phyloP scores from a whole-genome alignment of 2,329 filamentous ascomycete species.

The Microcyclospora pomicola region DNA sequence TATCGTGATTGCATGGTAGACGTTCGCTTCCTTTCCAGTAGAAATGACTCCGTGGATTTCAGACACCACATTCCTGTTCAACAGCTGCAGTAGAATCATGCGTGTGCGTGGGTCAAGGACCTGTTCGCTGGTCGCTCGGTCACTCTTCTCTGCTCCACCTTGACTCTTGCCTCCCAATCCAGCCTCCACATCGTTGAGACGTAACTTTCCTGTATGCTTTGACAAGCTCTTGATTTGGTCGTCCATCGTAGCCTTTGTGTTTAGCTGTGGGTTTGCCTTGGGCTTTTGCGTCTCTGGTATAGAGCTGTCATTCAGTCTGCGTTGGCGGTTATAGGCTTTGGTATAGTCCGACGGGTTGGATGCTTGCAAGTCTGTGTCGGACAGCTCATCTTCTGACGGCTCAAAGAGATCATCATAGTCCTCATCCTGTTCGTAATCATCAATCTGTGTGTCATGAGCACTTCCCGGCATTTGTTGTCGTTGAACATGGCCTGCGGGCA shows the following conservation, averaged over 20 bases:
- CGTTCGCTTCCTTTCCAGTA: constrained; percentile 96
- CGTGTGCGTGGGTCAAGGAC: constrained; percentile 87
- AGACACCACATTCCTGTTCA: constrained; percentile 77
- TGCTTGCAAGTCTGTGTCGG: constrained; percentile 45
- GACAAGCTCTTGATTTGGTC: constrained; percentile 79
- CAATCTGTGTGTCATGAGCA: constrained; percentile 9
- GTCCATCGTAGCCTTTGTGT: constrained; percentile 66
- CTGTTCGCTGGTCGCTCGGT: constrained; percentile 87
- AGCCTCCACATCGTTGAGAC: constrained; percentile 51
- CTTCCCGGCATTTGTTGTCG: constrained; percentile 14
- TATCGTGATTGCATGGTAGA: constrained; percentile 73
- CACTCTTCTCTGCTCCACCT: constrained; percentile 52
- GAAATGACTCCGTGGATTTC: constrained; percentile 92
- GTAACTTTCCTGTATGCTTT: constrained; percentile 73
- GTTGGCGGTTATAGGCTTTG: constrained; percentile 79
- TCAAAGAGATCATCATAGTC: constrained; percentile 49
- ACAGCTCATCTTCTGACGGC: constrained; percentile 42
- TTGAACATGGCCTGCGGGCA: constrained; percentile 7
- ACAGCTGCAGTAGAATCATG: constrained; percentile 92
- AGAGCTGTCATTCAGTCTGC: constrained; percentile 45
- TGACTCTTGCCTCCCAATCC: constrained; percentile 37
- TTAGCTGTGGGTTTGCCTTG: constrained; percentile 64
- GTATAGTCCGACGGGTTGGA: constrained; percentile 55
- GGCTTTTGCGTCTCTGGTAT: constrained; percentile 42
- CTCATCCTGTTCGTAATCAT: constrained; percentile 23